phyloP scores from a whole-genome alignment of 768 basidiomycete species.

The Mrakia hoshinonis region DNA sequence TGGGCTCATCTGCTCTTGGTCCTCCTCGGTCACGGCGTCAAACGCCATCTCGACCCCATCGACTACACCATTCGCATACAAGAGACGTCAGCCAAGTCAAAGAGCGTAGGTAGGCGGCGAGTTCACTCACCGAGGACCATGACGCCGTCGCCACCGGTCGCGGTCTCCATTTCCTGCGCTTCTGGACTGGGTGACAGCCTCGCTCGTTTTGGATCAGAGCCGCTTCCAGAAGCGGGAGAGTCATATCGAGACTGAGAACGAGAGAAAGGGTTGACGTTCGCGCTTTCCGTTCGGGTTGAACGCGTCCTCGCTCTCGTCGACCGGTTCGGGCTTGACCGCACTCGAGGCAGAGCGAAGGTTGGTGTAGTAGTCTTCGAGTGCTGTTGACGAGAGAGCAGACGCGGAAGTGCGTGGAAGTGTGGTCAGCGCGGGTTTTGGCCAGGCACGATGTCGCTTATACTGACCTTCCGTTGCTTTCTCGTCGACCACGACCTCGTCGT shows the following conservation, averaged over 20 bases:
- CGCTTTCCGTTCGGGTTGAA: conserved; percentile 13
- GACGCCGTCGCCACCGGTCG: neutral
- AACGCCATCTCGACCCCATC: conserved; percentile 64
- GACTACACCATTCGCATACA: no score
- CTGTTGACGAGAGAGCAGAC: neutral
- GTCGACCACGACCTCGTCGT: conserved; percentile 4
- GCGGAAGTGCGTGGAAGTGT: no score
- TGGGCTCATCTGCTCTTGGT: conserved; percentile 84
- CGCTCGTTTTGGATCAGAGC: neutral
- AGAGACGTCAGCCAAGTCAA: no score
- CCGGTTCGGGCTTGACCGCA: neutral
- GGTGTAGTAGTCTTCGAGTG: conserved; percentile 24
- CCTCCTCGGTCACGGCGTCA: conserved; percentile 78
- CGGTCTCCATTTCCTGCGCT: neutral
- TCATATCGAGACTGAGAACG: neutral
- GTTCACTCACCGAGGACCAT: conserved; percentile 33
- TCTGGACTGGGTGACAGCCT: neutral
- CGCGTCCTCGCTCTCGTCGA: neutral
- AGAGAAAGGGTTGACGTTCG: neutral
- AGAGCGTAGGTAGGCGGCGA: neutral
- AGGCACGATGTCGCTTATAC: neutral
- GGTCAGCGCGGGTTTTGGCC: no score
- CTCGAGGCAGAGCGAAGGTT: neutral
- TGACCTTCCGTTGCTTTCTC: conserved; percentile 9
- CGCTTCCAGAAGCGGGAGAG: neutral